Conservation (phyloP, 1,284 basidiomycete species). For the Microbotryum saponariae region DNA sequence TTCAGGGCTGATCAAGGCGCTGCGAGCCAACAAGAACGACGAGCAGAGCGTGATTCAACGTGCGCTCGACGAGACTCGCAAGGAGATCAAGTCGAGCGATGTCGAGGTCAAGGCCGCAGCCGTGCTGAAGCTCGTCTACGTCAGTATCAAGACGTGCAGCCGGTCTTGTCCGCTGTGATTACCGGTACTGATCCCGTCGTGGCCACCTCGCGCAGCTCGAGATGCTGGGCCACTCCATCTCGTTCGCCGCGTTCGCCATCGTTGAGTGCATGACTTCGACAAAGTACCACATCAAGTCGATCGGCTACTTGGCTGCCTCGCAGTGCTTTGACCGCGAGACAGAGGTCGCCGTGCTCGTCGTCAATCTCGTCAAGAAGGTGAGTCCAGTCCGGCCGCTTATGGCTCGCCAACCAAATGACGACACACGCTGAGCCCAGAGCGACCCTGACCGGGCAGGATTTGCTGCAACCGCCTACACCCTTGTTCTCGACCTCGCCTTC, state of each 20-base stretch:
- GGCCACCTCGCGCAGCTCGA: conserved; percentile 55
- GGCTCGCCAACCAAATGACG: neutral
- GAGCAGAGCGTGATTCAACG: conserved; percentile 44
- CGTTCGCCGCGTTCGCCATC: conserved; percentile 83
- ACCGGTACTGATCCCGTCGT: neutral
- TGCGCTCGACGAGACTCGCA: conserved; percentile 63
- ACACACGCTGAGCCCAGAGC: conserved; percentile 9
- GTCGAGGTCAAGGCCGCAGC: conserved; percentile 95
- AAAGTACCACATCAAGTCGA: conserved; percentile 82
- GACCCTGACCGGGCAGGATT: conserved; percentile 53
- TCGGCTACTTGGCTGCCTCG: conserved; percentile 89
- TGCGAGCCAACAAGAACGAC: conserved; percentile 42
- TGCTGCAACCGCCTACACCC: conserved; percentile 58
- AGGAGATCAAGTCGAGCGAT: conserved; percentile 85
- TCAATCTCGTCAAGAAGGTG: conserved; percentile 96
- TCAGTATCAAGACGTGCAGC: conserved; percentile 45
- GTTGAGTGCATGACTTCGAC: conserved; percentile 96
- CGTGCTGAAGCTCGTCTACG: conserved; percentile 92
- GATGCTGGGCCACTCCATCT: conserved; percentile 86
- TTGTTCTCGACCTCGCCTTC: conserved; percentile 62
- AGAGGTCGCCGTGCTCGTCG: conserved; percentile 94
- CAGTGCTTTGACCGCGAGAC: conserved; percentile 91
- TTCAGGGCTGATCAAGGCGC: conserved; percentile 36
- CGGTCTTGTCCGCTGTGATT: neutral
- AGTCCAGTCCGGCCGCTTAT: conserved; percentile 2